Percentiles rank a stretch among this genome's conserved stretches.
Evolutionary conservation across 2,329 filamentous ascomycete species (phyloP).

Genomic region (Beauveria rudraprayagi): DNA sequence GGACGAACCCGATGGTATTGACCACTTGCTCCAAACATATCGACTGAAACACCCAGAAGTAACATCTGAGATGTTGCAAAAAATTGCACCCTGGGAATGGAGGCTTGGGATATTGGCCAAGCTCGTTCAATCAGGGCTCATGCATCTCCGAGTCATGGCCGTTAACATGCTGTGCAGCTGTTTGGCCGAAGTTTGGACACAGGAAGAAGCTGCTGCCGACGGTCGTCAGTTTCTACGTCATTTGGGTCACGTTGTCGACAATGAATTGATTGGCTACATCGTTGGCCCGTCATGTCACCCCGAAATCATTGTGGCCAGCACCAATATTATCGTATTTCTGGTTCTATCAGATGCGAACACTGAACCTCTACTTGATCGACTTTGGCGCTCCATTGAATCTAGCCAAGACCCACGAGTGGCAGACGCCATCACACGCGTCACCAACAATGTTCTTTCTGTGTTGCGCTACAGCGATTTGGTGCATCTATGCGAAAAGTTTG

Average conservation of each 20-base stretch:
- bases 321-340: slow-evolving; percentile 81
- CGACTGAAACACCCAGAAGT: slow-evolving; percentile 27
- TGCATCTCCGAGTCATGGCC: slow-evolving; percentile 80
- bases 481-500: slow-evolving; percentile 64
- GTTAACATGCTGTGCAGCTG: slow-evolving; percentile 66
- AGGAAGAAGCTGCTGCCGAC: slow-evolving; percentile 39
- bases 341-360: slow-evolving; percentile 70
- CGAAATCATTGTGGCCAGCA: slow-evolving; percentile 73
- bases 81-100: slow-evolving; percentile 56
- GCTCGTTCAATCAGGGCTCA: slow-evolving; percentile 74
- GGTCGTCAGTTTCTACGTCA: slow-evolving; percentile 52
- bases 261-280: slow-evolving; percentile 75
- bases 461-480: slow-evolving; percentile 43
- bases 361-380: slow-evolving; percentile 61
- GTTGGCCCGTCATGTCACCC: slow-evolving; percentile 87
- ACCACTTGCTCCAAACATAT: slow-evolving; percentile 18
- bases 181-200: slow-evolving; percentile 59
- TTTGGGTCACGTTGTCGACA: slow-evolving; percentile 52
- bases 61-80: slow-evolving; percentile 24
- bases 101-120: slow-evolving; percentile 60
- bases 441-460: slow-evolving; percentile 38
- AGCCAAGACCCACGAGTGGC: slow-evolving; percentile 81
- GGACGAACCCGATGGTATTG: neutral
- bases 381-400: slow-evolving; percentile 76
- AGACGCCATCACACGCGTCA: slow-evolving; percentile 67